Evolutionary conservation across 2,329 filamentous ascomycete genomes (phyloP).

Genomic region (Ophidiomyces ophidiicola): DNA sequence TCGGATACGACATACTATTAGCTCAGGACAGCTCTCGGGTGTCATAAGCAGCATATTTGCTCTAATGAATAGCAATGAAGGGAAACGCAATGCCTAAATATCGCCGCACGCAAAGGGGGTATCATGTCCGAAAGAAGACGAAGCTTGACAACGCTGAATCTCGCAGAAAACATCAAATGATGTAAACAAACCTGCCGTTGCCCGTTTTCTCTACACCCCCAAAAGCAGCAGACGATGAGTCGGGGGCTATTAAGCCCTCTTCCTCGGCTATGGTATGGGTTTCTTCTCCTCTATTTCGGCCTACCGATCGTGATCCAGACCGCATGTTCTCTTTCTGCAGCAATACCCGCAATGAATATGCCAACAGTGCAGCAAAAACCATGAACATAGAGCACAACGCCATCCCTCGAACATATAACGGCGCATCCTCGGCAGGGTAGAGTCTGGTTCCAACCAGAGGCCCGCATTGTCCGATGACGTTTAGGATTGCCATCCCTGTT

Average conservation of each 20-base stretch:
- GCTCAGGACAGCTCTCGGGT: too few species aligned
- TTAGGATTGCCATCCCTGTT: constrained; percentile 65
- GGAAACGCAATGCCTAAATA: background rate
- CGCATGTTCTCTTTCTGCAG: constrained; percentile 42
- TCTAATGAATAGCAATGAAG: background rate
- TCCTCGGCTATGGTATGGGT: constrained; percentile 11
- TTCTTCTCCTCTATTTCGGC: constrained; percentile 8
- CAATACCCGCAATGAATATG: constrained; percentile 42
- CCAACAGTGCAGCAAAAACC: constrained; percentile 47
- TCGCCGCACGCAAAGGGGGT: too few species aligned
- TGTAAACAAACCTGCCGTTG: constrained; percentile 13
- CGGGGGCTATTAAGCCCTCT: constrained; percentile 13
- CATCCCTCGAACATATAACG: constrained; percentile 54
- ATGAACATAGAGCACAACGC: constrained; percentile 50
- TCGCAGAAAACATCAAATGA: constrained; percentile 9
- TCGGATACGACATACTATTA: too few species aligned
- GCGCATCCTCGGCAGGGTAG: constrained; percentile 48
- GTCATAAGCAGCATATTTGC: too few species aligned
- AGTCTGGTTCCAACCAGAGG: constrained; percentile 57
- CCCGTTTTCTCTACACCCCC: constrained; percentile 7
- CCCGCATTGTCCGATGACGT: constrained; percentile 69
- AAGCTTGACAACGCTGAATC: background rate
- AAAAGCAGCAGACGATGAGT: constrained; percentile 2
- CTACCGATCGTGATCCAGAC: constrained; percentile 27
- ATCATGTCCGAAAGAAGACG: background rate